phyloP scores from a whole-genome alignment of 2,329 filamentous ascomycete species.

The Diaporthe sp. region DNA sequence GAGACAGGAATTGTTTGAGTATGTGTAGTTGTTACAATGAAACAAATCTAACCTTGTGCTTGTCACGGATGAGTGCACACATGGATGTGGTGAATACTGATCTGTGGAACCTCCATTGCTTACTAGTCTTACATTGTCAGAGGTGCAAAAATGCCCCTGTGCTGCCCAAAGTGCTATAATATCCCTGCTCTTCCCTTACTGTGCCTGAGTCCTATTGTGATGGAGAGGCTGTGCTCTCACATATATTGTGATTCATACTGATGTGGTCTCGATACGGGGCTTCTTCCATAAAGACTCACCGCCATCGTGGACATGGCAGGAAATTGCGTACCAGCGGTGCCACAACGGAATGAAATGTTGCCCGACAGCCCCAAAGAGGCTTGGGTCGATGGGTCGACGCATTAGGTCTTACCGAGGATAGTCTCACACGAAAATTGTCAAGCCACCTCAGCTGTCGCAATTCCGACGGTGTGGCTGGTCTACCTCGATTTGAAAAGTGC shows the following conservation, averaged over 20 bases:
- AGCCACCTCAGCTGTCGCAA: neutral
- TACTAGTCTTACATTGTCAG: neutral
- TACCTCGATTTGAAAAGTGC: neutral
- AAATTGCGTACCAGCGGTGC: neutral
- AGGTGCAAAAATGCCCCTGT: neutral
- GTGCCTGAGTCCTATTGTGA: neutral
- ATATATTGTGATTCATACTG: neutral
- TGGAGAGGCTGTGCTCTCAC: neutral
- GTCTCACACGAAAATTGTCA: neutral
- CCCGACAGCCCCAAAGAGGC: neutral
- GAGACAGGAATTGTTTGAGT: too few species aligned
- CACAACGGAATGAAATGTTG: neutral
- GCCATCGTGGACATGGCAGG: neutral
- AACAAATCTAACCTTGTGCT: neutral
- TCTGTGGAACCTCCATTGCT: neutral
- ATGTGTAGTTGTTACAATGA: neutral
- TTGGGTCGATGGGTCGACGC: neutral
- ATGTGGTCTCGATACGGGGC: neutral
- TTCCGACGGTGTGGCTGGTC: neutral
- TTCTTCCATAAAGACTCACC: neutral
- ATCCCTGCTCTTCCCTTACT: neutral
- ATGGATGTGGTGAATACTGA: too few species aligned
- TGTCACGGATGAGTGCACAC: neutral
- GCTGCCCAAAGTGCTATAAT: neutral
- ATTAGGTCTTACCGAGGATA: constrained; percentile 2